Conservation (phyloP, 2,329 filamentous ascomycete species). For the Fusarium virguliforme region DNA sequence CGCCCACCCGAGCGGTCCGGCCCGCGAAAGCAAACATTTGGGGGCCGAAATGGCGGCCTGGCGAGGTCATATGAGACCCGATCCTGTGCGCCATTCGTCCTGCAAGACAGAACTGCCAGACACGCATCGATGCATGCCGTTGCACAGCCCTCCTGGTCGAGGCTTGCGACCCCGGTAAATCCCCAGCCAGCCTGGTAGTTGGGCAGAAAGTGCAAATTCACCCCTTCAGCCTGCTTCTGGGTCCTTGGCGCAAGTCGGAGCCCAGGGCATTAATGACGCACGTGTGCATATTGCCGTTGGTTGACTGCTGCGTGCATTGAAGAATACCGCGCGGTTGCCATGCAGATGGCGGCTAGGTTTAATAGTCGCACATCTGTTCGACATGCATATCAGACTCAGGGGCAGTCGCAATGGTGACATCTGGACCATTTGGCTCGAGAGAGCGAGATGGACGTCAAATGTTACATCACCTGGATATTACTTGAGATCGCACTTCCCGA, state of each 20-base stretch:
- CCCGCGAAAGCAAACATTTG: conserved; percentile 9
- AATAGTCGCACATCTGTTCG: too few species aligned
- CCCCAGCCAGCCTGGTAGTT: neutral
- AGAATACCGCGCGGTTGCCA: too few species aligned
- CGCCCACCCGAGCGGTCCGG: conserved; percentile 14
- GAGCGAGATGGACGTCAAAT: too few species aligned
- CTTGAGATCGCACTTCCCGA: too few species aligned
- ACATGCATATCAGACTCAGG: too few species aligned
- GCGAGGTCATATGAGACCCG: conserved; percentile 24
- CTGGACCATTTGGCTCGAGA: too few species aligned
- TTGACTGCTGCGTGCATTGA: too few species aligned
- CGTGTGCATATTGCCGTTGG: too few species aligned
- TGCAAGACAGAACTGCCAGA: conserved; percentile 21
- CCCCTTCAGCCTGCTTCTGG: neutral
- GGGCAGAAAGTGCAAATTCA: conserved; percentile 6
- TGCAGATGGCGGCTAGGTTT: too few species aligned
- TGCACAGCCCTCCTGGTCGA: conserved; percentile 20
- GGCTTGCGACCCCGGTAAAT: neutral
- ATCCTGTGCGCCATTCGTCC: conserved; percentile 13
- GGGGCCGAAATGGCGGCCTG: neutral
- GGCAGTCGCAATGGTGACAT: too few species aligned
- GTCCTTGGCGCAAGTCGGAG: neutral
- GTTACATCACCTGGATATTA: too few species aligned
- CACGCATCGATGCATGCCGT: neutral
- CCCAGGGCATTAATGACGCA: too few species aligned